Conservation (phyloP, 768 basidiomycete species). For the Mycena galopus region DNA sequence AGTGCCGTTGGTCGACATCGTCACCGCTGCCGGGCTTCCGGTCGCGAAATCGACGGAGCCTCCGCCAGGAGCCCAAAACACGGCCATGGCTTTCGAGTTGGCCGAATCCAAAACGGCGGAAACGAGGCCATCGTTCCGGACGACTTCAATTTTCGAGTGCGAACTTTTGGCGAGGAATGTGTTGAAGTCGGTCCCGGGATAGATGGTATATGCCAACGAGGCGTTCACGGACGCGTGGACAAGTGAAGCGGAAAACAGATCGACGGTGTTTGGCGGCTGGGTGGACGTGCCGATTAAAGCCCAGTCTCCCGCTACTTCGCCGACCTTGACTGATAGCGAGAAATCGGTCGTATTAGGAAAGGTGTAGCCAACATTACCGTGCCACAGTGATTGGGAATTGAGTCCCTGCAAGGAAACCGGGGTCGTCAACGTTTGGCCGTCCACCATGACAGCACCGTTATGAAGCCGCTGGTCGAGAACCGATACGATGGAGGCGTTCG, state of each 20-base stretch:
- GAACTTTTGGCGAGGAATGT: conserved; percentile 56
- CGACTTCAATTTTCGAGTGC: conserved; percentile 46
- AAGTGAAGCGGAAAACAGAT: conserved; percentile 76
- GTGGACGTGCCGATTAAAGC: conserved; percentile 71
- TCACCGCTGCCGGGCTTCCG: conserved; percentile 41
- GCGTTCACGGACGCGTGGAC: conserved; percentile 52
- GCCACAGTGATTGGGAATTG: conserved; percentile 64
- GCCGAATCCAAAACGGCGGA: conserved; percentile 64
- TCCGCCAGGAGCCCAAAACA: conserved; percentile 68
- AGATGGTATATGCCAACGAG: conserved; percentile 66
- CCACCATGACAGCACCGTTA: conserved; percentile 56
- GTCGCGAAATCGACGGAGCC: conserved; percentile 56
- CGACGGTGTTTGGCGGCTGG: conserved; percentile 67
- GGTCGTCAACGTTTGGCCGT: conserved; percentile 40
- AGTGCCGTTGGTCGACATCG: conserved; percentile 55
- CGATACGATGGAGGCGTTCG: conserved; percentile 64
- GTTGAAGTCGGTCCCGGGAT: conserved; percentile 60
- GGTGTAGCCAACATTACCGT: conserved; percentile 73
- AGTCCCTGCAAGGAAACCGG: neutral
- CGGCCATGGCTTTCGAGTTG: conserved; percentile 58
- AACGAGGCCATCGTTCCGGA: conserved; percentile 61
- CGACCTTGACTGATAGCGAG: conserved; percentile 55
- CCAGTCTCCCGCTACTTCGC: conserved; percentile 71
- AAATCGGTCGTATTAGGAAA: conserved; percentile 55
- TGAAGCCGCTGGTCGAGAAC: conserved; percentile 77